These are phyloP conservation scores for Ambispora gerdemannii DNA, from an alignment of 192 early-diverging fungal genomes.

Conservation along the genomic window DNA sequence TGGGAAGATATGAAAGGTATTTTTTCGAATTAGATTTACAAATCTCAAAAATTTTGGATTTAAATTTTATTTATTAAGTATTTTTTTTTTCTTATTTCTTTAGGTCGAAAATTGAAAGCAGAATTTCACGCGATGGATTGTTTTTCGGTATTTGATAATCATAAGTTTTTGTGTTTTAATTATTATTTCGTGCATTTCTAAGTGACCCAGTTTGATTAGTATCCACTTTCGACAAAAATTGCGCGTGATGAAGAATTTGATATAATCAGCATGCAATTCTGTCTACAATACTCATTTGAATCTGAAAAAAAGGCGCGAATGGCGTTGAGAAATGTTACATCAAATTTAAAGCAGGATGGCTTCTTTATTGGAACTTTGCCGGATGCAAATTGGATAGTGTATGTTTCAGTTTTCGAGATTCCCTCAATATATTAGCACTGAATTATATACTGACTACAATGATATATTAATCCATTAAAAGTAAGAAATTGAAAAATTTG, in stretches of 20 bases:
- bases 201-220: too few species aligned
- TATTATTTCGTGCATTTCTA: conserved; percentile 8
- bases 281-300: conserved; percentile 94
- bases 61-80: too few species aligned
- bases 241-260: conserved; percentile 60
- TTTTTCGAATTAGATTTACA: not conserved
- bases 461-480: conserved; percentile 27
- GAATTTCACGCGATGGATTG: conserved; percentile 85
- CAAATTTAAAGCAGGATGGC: conserved; percentile 68
- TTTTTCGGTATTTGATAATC: conserved; percentile 56
- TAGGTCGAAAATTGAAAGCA: conserved; percentile 62
- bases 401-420: conserved; percentile 35
- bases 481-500: conserved; percentile 50
- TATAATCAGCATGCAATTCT: conserved; percentile 95
- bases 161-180: not conserved
- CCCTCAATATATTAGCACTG: not conserved
- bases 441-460: not conserved
- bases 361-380: conserved; percentile 92
- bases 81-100: not conserved
- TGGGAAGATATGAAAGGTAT: conserved; percentile 5
- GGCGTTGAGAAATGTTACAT: conserved; percentile 78
- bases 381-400: conserved; percentile 87
- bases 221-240: not conserved
- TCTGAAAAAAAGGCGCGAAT: conserved; percentile 74
- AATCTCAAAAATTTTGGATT: not conserved